Base-by-base conservation (phyloP, 2,329 filamentous ascomycete genomes). In the Teratosphaeria epicoccoides region DNA sequence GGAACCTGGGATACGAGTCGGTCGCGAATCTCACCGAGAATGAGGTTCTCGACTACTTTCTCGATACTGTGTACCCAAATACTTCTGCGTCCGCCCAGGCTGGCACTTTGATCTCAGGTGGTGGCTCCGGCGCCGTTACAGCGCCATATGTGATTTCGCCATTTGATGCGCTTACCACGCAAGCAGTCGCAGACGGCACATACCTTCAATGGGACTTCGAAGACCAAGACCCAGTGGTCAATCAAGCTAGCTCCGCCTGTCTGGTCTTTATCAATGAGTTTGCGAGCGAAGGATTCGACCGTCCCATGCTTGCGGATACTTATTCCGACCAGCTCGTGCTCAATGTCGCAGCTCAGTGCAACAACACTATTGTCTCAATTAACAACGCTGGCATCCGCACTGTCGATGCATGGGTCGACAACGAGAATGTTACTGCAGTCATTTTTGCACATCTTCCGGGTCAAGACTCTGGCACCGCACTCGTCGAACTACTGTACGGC, bases 301-400 rank as follows among this genome's bases (percentile, higher is more conserved):
- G 93, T 49, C 89, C 89, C 63, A 96, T 97, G 70, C 76, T 97
- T 33, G 95, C 89, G 0, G 75, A 95, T 0, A 97, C 90, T 90
- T 76, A 83, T 53, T 78, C 82, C 52, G 88, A 97, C 49, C 76
- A 79, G 0, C 72, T 97, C 51, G 85, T 97, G 70, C 79, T 85
- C 69, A 88, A 85, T 46, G 87, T 95, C 10, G 82, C 88, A 1
- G 76, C 82, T 10, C 66, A 81, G 55, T 90, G 85, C 75, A 82
- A 84, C 72, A 95, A 96, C 76, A 95, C 89, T 9, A 85, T 97
- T 53, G 87, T 97, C 14, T 81, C 96, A 52, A 84, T 97, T 52
- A 91, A 97, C 73, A 88, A 86, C 1, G 80, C 84, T 2, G 89
- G 89, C 0, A 82, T 90, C 0, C 85, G 94, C 3, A 71, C 94